Percentiles rank a stretch among this genome's conserved stretches.
Evolutionary conservation across 257 asterid species (phyloP).

Genomic region (Eustoma russellianum): DNA sequence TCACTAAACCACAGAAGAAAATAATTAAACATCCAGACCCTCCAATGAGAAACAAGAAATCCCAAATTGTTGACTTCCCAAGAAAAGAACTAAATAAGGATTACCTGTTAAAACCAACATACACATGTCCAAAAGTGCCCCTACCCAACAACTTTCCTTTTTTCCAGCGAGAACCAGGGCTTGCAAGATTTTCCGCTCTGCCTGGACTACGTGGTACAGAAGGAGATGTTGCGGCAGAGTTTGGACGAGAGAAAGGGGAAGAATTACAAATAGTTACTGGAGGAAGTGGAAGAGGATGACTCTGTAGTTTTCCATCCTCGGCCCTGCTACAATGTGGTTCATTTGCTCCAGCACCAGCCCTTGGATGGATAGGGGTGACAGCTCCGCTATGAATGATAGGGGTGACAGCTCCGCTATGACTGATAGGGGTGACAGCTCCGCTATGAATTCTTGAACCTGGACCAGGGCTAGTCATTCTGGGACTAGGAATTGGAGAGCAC

Average conservation of each 20-base stretch:
- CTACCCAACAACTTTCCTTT: slow-evolving; percentile 69
- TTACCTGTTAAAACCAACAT: slow-evolving; percentile 75
- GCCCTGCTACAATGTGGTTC: slow-evolving; percentile 66
- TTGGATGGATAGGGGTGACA: slow-evolving; percentile 91
- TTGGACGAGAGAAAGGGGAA: slow-evolving; percentile 69
- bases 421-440: no score
- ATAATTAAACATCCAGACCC: neutral
- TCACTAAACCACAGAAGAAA: slow-evolving; percentile 42
- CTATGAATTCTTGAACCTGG: slow-evolving; percentile 96
- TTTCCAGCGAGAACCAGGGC: slow-evolving; percentile 96
- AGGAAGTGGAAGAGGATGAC: slow-evolving; percentile 89
- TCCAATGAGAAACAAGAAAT: no score
- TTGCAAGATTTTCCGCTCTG: slow-evolving; percentile 70
- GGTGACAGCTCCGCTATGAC: no score
- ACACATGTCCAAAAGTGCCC: slow-evolving; percentile 54
- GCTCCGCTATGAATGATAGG: no score
- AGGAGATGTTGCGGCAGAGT: slow-evolving; percentile 87
- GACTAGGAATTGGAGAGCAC: slow-evolving; percentile 87
- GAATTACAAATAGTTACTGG: slow-evolving; percentile 47
- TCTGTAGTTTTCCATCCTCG: slow-evolving; percentile 67
- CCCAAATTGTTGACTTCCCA: neutral
- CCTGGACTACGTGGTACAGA: slow-evolving; percentile 97
- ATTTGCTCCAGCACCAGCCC: slow-evolving; percentile 70
- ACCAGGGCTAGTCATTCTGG: slow-evolving; percentile 92
- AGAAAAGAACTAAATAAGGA: slow-evolving; percentile 1